These are phyloP conservation scores for Rhodotorula sp. DNA, from an alignment of 1,284 basidiomycete genomes.

Conservation along the genomic window DNA sequence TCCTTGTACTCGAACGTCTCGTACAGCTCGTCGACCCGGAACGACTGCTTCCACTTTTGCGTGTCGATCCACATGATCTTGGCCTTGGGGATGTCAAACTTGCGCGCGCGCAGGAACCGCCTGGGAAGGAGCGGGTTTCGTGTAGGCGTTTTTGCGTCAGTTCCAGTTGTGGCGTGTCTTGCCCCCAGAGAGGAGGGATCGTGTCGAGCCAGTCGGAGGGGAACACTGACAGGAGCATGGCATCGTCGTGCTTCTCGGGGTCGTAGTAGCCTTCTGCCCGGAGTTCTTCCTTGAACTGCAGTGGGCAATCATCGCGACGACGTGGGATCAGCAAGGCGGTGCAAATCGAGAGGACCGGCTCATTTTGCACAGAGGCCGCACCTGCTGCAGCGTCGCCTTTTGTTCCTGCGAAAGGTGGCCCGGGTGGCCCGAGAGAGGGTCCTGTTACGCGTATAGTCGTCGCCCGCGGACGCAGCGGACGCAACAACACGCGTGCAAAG, in stretches of 20 bases:
- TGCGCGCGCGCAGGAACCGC: constrained; percentile 81
- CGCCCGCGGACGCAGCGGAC: neutral
- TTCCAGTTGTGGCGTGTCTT: neutral
- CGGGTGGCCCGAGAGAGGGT: constrained; percentile 69
- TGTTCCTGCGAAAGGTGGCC: constrained; percentile 78
- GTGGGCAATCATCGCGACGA: constrained; percentile 2
- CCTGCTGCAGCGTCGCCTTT: constrained; percentile 66
- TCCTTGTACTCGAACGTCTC: constrained; percentile 86
- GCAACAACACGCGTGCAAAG: neutral
- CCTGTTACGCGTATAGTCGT: constrained; percentile 13
- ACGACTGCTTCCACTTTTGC: constrained; percentile 89
- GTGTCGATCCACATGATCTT: constrained; percentile 79
- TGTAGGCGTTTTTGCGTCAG: too few relatives aligned
- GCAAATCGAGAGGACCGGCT: constrained; percentile 4
- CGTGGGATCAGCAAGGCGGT: constrained; percentile 43
- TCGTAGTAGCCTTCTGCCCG: constrained; percentile 53
- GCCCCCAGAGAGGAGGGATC: neutral
- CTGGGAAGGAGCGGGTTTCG: constrained; percentile 23
- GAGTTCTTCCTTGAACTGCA: constrained; percentile 47
- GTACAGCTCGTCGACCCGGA: constrained; percentile 81
- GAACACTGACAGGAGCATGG: constrained; percentile 63
- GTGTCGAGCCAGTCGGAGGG: neutral
- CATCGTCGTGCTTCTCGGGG: constrained; percentile 66
- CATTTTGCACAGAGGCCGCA: constrained; percentile 64
- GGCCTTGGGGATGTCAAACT: constrained; percentile 78